Base-by-base conservation (phyloP, 495 filamentous ascomycete species). In the Amniculicola lignicola region DNA sequence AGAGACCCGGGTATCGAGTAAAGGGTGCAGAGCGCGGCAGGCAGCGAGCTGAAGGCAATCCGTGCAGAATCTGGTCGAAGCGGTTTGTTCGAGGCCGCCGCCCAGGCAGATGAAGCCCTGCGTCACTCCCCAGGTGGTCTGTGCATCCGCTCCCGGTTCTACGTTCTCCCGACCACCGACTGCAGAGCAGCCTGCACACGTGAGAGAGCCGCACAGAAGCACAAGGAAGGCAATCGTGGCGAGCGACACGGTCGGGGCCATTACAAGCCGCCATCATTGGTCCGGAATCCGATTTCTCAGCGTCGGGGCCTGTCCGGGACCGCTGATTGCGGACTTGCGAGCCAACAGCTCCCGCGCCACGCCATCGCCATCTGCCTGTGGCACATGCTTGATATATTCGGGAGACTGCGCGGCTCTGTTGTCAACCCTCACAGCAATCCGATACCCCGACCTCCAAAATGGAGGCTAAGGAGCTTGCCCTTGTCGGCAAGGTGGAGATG, bases 401-500 rank as follows among this genome's bases (percentile, higher is more conserved):
- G 29, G 9, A 33, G n/a, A 33, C 29, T n/a, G 29, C 22, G 5
- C 7, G 14, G n/a, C n/a, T n/a, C n/a, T n/a, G n/a, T n/a, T n/a
- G n/a, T n/a, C n/a, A n/a, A n/a, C n/a, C n/a, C n/a, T n/a, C n/a
- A n/a, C n/a, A n/a, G n/a, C n/a, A n/a, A n/a, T n/a, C n/a, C n/a
- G n/a, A n/a, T 21, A 50, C 38, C 46, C 19, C 50, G n/a, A 6
- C 29, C 33, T 9, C 50, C 12, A 10, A n/a, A 39, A 57, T 61
- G 51, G 88, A 89, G 69, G 80, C 79, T 64, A 78, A 82, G 48
- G 93, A 98, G 76, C 79, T 96, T 57, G 83, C 81, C 54, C 82
- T 96, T 47, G 78, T 96, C 56, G 88, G 87, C 62, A 95, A 94
- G 65, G 87, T 96, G 42, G 89, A 96, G 69, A 85, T 95, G 66